phyloP scores from a whole-genome alignment of 345 rosid genomes.

The Linum lewisii region DNA sequence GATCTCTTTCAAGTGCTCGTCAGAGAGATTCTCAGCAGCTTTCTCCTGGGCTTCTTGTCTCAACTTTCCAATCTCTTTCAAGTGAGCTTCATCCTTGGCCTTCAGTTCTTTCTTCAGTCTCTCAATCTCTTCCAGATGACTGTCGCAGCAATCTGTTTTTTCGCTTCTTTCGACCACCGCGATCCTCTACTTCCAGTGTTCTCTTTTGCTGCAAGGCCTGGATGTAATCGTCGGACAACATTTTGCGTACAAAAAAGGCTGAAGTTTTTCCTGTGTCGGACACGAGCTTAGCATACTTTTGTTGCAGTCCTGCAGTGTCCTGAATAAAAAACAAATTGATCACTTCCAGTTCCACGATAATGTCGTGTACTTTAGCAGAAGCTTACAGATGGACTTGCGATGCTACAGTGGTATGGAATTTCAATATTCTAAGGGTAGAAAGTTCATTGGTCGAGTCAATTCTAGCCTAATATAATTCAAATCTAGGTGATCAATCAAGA shows the following conservation, averaged over 20 bases:
- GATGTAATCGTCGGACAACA: constrained; percentile 20
- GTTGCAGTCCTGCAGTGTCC: constrained; percentile 57
- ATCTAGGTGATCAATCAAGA: too few species aligned
- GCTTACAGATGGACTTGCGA: too few species aligned
- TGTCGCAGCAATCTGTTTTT: constrained; percentile 10
- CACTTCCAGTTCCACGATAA: background rate
- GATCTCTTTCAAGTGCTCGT: constrained; percentile 35
- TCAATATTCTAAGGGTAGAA: too few species aligned
- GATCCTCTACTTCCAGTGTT: constrained; percentile 22
- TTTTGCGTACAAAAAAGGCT: constrained; percentile 46
- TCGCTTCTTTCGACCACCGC: constrained; percentile 29
- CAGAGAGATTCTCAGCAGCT: constrained; percentile 9
- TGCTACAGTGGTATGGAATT: too few species aligned
- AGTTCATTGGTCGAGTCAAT: too few species aligned
- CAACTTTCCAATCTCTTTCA: constrained; percentile 15
- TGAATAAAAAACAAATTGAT: constrained; percentile 20
- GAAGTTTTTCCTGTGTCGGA: constrained; percentile 27
- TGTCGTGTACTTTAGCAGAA: too few species aligned
- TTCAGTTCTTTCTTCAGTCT: constrained; percentile 14
- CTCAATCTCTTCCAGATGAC: constrained; percentile 15
- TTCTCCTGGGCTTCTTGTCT: constrained; percentile 11
- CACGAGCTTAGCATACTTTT: constrained; percentile 39
- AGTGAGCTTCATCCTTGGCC: constrained; percentile 5
- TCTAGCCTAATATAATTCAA: too few species aligned
- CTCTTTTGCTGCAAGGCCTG: constrained; percentile 30